Conservation (phyloP, 257 asterid species). For the Solanum verrucosum region DNA sequence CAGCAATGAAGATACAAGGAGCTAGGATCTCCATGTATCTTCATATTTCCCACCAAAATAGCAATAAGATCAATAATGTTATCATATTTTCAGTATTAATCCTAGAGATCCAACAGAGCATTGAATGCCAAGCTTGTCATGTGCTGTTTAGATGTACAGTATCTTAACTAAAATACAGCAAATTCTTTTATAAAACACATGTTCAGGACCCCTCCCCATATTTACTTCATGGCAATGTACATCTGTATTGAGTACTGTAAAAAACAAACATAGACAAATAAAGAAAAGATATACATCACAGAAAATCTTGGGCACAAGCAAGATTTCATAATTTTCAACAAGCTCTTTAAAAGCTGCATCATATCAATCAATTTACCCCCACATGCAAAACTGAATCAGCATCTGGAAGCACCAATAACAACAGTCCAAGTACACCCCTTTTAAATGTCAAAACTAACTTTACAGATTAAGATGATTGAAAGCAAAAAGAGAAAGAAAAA, state of each 20-base stretch:
- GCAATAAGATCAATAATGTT: neutral
- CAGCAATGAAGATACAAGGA: neutral
- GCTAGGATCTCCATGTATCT: neutral
- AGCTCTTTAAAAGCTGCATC: neutral
- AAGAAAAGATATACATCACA: neutral
- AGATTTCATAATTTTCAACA: neutral
- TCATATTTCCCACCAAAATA: neutral
- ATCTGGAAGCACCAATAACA: conserved; percentile 37
- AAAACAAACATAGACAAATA: neutral
- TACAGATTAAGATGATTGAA: conserved; percentile 14
- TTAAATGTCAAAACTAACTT: conserved; percentile 47
- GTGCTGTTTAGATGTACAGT: neutral
- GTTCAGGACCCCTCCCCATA: neutral
- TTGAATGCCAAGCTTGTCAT: neutral
- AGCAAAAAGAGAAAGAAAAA: conserved; percentile 5
- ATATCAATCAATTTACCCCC: neutral
- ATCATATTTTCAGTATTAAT: neutral
- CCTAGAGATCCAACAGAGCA: neutral
- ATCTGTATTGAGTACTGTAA: neutral
- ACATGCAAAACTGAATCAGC: neutral
- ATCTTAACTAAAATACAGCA: neutral
- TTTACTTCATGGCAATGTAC: neutral
- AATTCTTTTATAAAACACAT: neutral
- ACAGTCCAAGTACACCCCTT: conserved; percentile 9
- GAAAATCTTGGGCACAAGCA: neutral